A percentile compares a stretch with the other conserved stretches of the same genome.
Evolutionary conservation across 768 basidiomycete genomes (phyloP).

Genomic region (Tephrocybe sp.): DNA sequence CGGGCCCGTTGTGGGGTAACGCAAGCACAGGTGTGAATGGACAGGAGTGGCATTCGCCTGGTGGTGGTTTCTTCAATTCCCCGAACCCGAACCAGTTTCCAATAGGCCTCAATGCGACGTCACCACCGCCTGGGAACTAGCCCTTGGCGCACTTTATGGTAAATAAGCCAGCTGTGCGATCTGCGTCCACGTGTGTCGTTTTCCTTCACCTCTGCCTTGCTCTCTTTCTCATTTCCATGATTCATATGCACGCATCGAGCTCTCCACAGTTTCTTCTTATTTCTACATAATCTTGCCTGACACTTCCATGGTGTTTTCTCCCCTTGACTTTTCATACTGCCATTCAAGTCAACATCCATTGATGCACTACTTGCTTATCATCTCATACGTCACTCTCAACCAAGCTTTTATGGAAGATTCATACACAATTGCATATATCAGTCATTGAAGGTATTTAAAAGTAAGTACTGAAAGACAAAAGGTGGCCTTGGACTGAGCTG

Average conservation of each 20-base stretch:
- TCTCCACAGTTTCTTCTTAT: background rate
- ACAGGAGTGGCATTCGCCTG: constrained; percentile 50
- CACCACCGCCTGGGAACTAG: constrained; percentile 41
- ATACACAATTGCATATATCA: constrained; percentile 12
- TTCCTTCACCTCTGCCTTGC: too few relatives aligned
- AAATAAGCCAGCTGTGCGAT: too few relatives aligned
- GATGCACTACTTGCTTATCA: constrained; percentile 15
- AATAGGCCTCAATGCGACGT: constrained; percentile 44
- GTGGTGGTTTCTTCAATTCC: constrained; percentile 40
- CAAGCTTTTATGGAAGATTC: constrained; percentile 18
- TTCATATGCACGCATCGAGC: constrained; percentile 12
- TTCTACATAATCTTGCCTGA: background rate
- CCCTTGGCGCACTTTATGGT: too few relatives aligned
- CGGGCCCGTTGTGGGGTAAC: constrained; percentile 40
- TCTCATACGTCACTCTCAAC: constrained; percentile 11
- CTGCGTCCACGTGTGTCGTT: too few relatives aligned
- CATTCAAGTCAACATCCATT: too few relatives aligned
- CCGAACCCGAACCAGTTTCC: constrained; percentile 40
- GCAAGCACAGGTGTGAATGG: constrained; percentile 22
- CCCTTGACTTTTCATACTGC: too few relatives aligned
- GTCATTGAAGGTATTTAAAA: too few relatives aligned
- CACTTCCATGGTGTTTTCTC: constrained; percentile 1
- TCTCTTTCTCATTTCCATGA: constrained; percentile 1
- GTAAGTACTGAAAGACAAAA: too few relatives aligned
- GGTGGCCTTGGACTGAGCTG: too few relatives aligned